Evolutionary conservation across 495 filamentous ascomycete genomes (phyloP), one percentile per base, ranked within the genome.

Genomic region (Aspergillus ostianus): DNA sequence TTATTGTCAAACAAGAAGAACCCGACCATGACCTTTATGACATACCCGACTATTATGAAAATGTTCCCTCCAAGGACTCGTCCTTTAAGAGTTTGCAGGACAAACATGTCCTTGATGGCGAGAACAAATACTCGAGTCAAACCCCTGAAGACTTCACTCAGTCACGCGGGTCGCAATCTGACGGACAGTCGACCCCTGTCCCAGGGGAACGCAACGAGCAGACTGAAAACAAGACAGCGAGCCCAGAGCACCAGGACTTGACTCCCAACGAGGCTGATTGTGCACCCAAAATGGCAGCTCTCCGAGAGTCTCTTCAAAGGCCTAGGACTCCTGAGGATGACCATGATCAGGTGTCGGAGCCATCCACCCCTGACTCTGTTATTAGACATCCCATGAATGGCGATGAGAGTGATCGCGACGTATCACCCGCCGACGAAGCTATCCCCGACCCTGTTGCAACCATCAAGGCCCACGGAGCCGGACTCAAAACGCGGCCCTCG

Each of bases 361-460:
- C 90, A 2, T 87, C 89, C 41, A 96, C 93, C 3, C 91, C 92
- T 10, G 91, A 94, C 29, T 97, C 94, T n/a, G 92, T 97, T 26
- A 95, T 97, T 62, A 89, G 91, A 57, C 90, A 90, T 63, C 84
- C 90, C 19, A 65, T 79, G 21, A 73, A 76, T 41, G 73, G 66
- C n/a, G 66, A 77, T 4, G 62, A 63, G 7, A 67, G 62, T n/a
- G 69, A 70, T 6, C 55, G 52, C 0, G 72, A 70, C 5, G 68
- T 64, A 10, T 41, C 36, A 18, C 73, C 73, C 0, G 64, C 65
- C 0, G 74, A 77, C 21, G 71, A 80, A 57, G 73, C 78, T 26
- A 83, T 98, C 45, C 91, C 93, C 3, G 93, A 97, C 62, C 85
- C 86, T 21, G 71, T 92, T 36, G 92, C 95, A 4, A 98, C 95